Percentiles rank a stretch among this genome's conserved stretches.
Conservation (phyloP, 202 grass and related monocot species). For the Setaria viridis region DNA sequence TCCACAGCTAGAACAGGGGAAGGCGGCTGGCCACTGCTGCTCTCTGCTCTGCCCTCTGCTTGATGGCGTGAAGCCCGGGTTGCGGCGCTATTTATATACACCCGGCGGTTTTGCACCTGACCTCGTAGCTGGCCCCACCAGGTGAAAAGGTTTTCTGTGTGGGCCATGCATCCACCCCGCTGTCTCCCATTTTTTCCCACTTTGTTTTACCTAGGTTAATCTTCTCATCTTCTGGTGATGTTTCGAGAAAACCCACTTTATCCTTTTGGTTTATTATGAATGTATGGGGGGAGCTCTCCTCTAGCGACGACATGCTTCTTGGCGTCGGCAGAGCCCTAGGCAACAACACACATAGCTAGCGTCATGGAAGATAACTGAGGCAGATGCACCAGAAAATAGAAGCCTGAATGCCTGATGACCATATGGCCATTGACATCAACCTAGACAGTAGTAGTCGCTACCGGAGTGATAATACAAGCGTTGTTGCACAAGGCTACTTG, state of each 20-base stretch:
- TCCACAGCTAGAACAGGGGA: not conserved
- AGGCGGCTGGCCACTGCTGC: slow-evolving; percentile 21
- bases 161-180: not conserved
- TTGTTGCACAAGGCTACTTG: too few species aligned
- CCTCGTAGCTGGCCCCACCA: not conserved
- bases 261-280: not conserved
- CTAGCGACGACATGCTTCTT: not conserved
- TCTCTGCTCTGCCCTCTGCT: not conserved
- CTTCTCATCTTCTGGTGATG: not conserved
- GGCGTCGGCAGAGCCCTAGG: too few species aligned
- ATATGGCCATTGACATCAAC: too few species aligned
- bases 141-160: not conserved
- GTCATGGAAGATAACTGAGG: too few species aligned
- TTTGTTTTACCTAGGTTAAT: not conserved
- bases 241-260: not conserved
- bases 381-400: too few species aligned
- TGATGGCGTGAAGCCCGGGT: not conserved
- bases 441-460: too few species aligned
- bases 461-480: too few species aligned
- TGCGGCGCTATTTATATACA: slow-evolving; percentile 52
- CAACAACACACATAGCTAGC: too few species aligned
- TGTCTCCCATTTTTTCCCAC: not conserved
- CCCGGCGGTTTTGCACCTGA: not conserved
- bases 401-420: too few species aligned
- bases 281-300: not conserved